Conservation (phyloP, 495 filamentous ascomycete species). For the Corynascus novoguineensis region DNA sequence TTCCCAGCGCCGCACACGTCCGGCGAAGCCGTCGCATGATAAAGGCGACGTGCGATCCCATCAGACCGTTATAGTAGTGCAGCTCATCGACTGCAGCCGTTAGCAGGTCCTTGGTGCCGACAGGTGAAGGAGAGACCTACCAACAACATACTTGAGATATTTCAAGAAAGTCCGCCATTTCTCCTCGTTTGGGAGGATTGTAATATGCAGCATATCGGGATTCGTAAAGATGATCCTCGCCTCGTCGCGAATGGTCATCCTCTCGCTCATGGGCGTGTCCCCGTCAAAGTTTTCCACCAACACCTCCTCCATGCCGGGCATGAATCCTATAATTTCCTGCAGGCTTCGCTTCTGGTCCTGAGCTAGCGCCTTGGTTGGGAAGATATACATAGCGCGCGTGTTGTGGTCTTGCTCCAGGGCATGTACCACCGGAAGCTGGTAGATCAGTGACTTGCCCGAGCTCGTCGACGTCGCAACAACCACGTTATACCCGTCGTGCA, state of each 20-base stretch:
- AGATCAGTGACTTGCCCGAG: constrained; percentile 95
- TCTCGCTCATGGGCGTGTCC: constrained; percentile 76
- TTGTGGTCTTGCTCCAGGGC: constrained; percentile 71
- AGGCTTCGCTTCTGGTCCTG: constrained; percentile 91
- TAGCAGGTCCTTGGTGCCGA: background rate
- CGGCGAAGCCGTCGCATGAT: constrained; percentile 89
- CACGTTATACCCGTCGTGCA: constrained; percentile 78
- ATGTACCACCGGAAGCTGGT: constrained; percentile 89
- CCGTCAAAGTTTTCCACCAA: constrained; percentile 94
- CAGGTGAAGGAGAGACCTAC: constrained; percentile 30
- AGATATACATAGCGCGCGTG: constrained; percentile 93
- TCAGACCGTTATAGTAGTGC: constrained; percentile 93
- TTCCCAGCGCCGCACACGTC: constrained; percentile 88
- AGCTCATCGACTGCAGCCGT: constrained; percentile 60
- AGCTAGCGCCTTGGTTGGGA: constrained; percentile 93
- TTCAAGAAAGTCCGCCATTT: constrained; percentile 83
- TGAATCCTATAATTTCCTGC: constrained; percentile 73
- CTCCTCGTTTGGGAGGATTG: constrained; percentile 87
- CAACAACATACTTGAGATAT: constrained; percentile 85
- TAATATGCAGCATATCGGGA: constrained; percentile 96
- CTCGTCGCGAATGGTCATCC: constrained; percentile 78
- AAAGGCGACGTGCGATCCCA: constrained; percentile 89
- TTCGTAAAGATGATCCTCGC: constrained; percentile 96
- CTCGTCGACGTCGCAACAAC: constrained; percentile 93
- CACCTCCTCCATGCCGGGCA: constrained; percentile 67